Evolutionary conservation across 345 rosid genomes (phyloP), one percentile per base, ranked within the genome.

Genomic region (Salix exigua): DNA sequence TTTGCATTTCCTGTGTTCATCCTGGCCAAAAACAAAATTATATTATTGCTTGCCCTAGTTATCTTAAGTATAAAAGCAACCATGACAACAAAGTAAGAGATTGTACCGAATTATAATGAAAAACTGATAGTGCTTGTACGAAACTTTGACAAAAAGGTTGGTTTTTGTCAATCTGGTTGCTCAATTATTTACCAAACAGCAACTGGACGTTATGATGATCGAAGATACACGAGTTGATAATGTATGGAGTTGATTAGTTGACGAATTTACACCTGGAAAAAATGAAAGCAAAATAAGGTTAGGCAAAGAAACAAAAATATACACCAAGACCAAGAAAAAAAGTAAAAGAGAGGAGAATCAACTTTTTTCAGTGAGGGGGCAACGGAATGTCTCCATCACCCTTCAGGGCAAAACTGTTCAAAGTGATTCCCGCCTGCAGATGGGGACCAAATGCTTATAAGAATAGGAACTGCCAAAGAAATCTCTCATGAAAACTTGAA

Each of bases 301-400:
- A 79, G 73, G 53, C 71, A 61, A 85, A 72, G 61, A 79, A 82
- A 76, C 65, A 38, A 68, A 77, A 68, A 76, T 63, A 66, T 70
- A 66, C 78, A 82, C 71, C 74, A 62, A 72, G 68, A 82, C 66
- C 79, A 67, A 83, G 79, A 83, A 82, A 33, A 28, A 86, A 87
- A 12, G 88, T 21, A 77, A 77, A 79, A 82, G 81, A 82, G 80
- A 73, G 23, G 78, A 75, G 84, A 74, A 82, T 87, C 69, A 82
- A 91, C 97, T 88, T 89, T 89, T 89, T 82, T 84, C 38, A 84
- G 85, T 82, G 84, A 82, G 85, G 84, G 87, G 88, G 92, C 86
- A 87, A 90, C 55, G 97, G 83, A 85, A 84, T 79, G 95, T 90
- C 97, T 77, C 94, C 84, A 84, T 91, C 93, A 89, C 86, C 83